Percentiles rank a stretch among this genome's conserved stretches.
Evolutionary conservation across 179 eudicot species (phyloP).

Genomic region (Camellia oleifera): DNA sequence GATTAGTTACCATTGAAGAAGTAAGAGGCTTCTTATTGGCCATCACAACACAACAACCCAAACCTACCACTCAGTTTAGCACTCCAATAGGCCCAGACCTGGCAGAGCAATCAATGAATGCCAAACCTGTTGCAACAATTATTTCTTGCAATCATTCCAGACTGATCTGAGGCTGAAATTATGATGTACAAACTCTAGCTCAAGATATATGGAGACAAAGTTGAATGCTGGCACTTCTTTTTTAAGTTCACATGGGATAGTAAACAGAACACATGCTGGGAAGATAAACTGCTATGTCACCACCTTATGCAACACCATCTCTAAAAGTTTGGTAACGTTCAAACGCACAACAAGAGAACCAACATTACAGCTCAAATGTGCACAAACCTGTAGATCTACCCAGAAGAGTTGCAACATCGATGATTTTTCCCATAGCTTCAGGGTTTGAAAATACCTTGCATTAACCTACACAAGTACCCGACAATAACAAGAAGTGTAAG

Average conservation of each 20-base stretch:
- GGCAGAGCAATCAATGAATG: constrained; percentile 87
- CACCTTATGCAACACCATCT: neutral
- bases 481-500: constrained; percentile 13
- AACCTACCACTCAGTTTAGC: constrained; percentile 49
- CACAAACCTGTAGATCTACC: constrained; percentile 61
- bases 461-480: constrained; percentile 40
- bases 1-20: constrained; percentile 62
- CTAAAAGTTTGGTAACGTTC: neutral
- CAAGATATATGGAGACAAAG: neutral
- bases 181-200: neutral
- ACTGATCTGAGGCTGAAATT: neutral
- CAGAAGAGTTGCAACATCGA: constrained; percentile 58
- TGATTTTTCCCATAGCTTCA: constrained; percentile 47
- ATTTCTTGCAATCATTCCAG: neutral
- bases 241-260: neutral
- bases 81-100: constrained; percentile 68
- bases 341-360: neutral
- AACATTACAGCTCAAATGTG: constrained; percentile 8
- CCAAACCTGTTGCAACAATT: constrained; percentile 54
- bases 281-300: neutral
- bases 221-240: neutral
- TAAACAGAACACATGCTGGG: neutral
- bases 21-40: constrained; percentile 98
- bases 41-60: constrained; percentile 74
- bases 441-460: constrained; percentile 45